phyloP scores from a whole-genome alignment of 192 early-diverging fungal species.

The Umbelopsis sp. region DNA sequence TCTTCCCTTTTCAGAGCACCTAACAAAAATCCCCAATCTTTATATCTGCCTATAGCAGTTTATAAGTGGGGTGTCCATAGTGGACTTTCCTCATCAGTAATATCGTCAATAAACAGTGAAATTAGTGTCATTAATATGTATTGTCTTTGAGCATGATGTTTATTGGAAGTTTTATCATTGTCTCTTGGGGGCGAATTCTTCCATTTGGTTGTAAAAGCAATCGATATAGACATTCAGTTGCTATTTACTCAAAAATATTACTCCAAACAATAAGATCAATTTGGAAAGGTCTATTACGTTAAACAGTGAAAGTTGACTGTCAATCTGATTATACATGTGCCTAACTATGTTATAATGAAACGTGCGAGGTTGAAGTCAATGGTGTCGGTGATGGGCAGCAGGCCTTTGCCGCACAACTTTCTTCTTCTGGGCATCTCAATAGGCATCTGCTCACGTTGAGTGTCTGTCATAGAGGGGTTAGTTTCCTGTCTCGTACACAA shows the following conservation, averaged over 20 bases:
- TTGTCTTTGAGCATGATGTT: background rate
- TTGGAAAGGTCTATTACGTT: background rate
- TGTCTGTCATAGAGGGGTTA: background rate
- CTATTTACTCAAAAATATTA: no score
- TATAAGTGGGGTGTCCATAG: constrained; percentile 10
- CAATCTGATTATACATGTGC: background rate
- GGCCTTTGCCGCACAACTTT: constrained; percentile 36
- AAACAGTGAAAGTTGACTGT: background rate
- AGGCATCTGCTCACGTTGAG: constrained; percentile 20
- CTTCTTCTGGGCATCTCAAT: constrained; percentile 30
- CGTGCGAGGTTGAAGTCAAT: background rate
- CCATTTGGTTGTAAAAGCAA: no score
- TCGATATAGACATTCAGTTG: no score
- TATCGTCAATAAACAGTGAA: background rate
- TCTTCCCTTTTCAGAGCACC: background rate
- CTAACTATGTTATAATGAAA: background rate
- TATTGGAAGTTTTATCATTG: background rate
- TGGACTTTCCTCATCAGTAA: constrained; percentile 1
- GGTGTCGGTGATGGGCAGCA: constrained; percentile 34
- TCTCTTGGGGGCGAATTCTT: no score
- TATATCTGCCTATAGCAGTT: background rate
- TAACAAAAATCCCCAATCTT: background rate
- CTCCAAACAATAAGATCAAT: no score
- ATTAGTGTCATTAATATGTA: background rate
- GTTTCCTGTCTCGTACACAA: background rate